These are phyloP conservation scores for Sporisorium sorghi DNA, from an alignment of 1,284 basidiomycete species.

Conservation along the genomic window DNA sequence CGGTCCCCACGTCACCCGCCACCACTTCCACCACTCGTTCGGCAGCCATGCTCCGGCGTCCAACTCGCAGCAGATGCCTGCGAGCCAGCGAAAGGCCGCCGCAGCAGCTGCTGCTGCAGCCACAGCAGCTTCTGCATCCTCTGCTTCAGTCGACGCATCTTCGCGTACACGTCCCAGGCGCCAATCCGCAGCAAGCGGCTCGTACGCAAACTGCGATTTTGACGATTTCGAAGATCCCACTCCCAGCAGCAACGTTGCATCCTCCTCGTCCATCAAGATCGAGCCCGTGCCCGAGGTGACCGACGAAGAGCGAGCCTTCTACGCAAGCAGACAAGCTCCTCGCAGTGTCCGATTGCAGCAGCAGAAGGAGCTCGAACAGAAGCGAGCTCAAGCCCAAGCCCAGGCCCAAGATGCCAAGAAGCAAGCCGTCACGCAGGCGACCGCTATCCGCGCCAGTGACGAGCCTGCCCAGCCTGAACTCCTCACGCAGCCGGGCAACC, in stretches of 20 bases:
- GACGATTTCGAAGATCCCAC: conserved; percentile 39
- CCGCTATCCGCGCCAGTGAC: conserved; percentile 32
- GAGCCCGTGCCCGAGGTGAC: conserved; percentile 49
- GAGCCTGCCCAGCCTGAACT: conserved; percentile 34
- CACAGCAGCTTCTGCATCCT: background rate
- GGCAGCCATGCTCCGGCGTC: conserved; percentile 32
- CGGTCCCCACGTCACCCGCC: conserved; percentile 63
- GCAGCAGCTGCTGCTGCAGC: conserved; percentile 23
- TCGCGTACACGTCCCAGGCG: conserved; percentile 15
- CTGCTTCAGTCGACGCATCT: background rate
- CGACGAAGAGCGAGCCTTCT: conserved; percentile 51
- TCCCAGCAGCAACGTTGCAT: conserved; percentile 12
- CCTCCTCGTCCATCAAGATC: conserved; percentile 32
- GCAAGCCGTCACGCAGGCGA: conserved; percentile 13
- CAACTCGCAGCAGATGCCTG: conserved; percentile 60
- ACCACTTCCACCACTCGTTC: conserved; percentile 66
- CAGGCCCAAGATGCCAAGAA: conserved; percentile 2
- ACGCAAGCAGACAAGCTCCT: conserved; percentile 51
- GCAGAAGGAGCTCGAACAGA: conserved; percentile 40
- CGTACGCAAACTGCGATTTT: conserved; percentile 59
- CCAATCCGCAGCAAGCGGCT: conserved; percentile 41
- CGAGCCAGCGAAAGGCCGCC: conserved; percentile 44
- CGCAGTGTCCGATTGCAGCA: conserved; percentile 49
- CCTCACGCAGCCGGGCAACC: conserved; percentile 35
- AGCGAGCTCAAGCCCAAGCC: conserved; percentile 15